Evolutionary conservation across 805 yeast species (phyloP).

Genomic region (Pichia gijzeniarum): DNA sequence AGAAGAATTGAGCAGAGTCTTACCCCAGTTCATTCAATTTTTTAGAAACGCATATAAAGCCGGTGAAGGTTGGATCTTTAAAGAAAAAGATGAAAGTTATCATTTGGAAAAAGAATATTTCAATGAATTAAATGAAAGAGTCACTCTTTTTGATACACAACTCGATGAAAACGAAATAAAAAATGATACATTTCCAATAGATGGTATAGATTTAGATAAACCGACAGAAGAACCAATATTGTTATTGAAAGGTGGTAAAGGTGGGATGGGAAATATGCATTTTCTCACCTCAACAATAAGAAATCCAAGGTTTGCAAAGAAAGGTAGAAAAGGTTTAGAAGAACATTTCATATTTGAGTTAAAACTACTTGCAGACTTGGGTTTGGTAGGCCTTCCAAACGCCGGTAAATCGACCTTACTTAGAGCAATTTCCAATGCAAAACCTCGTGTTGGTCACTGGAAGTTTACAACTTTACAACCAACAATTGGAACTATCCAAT

Average conservation of each 20-base stretch:
- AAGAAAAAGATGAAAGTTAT: constrained; percentile 67
- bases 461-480: constrained; percentile 93
- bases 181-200: constrained; percentile 67
- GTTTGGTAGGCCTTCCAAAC: constrained; percentile 91
- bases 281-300: constrained; percentile 77
- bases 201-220: constrained; percentile 68
- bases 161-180: constrained; percentile 49
- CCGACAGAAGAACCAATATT: constrained; percentile 62
- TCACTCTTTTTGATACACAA: constrained; percentile 57
- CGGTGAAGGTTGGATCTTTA: constrained; percentile 88
- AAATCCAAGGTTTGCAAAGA: constrained; percentile 83
- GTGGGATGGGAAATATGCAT: constrained; percentile 97
- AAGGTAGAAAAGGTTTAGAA: constrained; percentile 66
- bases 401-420: constrained; percentile 93
- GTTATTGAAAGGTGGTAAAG: constrained; percentile 77
- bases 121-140: constrained; percentile 52
- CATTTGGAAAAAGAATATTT: constrained; percentile 66
- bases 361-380: constrained; percentile 85
- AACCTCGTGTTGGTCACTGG: constrained; percentile 94
- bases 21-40: constrained; percentile 49
- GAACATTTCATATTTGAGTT: constrained; percentile 72
- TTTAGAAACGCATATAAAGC: constrained; percentile 53
- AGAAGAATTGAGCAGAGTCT: constrained; percentile 12
- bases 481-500: constrained; percentile 77
- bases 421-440: constrained; percentile 80